Percentiles rank a stretch among this genome's conserved stretches.
Evolutionary conservation across 2,329 filamentous ascomycete species (phyloP).

Genomic region (Chrysoporthe deuterocubensis): DNA sequence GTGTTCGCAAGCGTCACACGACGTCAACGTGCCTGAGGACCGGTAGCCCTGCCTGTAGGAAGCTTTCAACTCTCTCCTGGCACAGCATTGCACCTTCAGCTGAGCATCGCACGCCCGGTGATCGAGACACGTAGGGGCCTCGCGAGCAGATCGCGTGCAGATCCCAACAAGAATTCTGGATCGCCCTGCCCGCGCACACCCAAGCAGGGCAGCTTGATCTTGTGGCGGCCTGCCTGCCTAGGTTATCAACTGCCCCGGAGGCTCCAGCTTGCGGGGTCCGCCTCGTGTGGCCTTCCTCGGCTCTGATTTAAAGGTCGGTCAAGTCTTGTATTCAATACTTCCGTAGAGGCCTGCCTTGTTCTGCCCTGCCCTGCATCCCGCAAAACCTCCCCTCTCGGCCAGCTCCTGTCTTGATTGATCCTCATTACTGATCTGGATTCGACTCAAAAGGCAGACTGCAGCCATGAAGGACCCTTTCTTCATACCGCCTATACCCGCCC

Average conservation of each 20-base stretch:
- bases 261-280: conserved; percentile 18
- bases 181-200: conserved; percentile 12
- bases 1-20: conserved; percentile 10
- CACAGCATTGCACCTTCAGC: background rate
- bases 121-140: conserved; percentile 12
- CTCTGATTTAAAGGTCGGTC: conserved; percentile 12
- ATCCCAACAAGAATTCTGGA: conserved; percentile 28
- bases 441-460: conserved; percentile 14
- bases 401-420: background rate
- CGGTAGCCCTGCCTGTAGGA: background rate
- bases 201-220: conserved; percentile 20
- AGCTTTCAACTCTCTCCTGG: background rate
- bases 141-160: conserved; percentile 19
- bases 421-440: conserved; percentile 11
- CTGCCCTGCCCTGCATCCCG: background rate
- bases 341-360: background rate
- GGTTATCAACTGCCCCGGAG: conserved; percentile 20
- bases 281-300: conserved; percentile 1
- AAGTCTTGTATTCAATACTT: background rate
- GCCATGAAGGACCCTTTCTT: conserved; percentile 77
- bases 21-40: conserved; percentile 14
- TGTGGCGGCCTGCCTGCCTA: conserved; percentile 15
- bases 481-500: conserved; percentile 62
- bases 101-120: conserved; percentile 9
- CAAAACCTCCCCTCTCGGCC: conserved; percentile 5